These are phyloP conservation scores for Arthrobotrys entomopaga DNA, from an alignment of 2,329 filamentous ascomycete genomes.

Conservation along the genomic window DNA sequence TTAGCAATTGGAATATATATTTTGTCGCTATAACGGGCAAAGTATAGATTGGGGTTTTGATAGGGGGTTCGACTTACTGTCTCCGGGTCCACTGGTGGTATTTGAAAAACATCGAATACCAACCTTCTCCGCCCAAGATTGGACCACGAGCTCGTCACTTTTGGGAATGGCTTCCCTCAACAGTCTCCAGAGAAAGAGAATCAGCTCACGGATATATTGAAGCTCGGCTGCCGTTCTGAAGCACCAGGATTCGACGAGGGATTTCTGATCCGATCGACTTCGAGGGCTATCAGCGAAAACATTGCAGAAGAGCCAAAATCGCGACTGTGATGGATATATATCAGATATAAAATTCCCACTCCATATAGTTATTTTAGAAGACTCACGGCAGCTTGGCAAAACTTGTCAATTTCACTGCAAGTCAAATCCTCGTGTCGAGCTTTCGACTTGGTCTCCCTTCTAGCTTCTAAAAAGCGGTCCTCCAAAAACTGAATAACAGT, in stretches of 20 bases:
- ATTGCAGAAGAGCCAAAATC: conserved; percentile 50
- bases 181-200: conserved; percentile 49
- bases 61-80: conserved; percentile 42
- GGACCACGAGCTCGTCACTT: conserved; percentile 43
- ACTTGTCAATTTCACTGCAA: conserved; percentile 44
- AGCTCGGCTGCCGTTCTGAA: conserved; percentile 51
- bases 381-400: conserved; percentile 51
- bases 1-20: neutral
- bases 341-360: conserved; percentile 1
- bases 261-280: conserved; percentile 52
- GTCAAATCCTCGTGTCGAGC: conserved; percentile 42
- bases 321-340: conserved; percentile 6
- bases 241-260: conserved; percentile 54
- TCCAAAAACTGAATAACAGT: conserved; percentile 43
- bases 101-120: conserved; percentile 46
- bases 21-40: neutral
- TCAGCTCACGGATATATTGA: conserved; percentile 49
- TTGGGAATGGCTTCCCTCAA: conserved; percentile 41
- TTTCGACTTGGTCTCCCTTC: conserved; percentile 45
- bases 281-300: conserved; percentile 48
- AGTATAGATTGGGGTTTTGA: too few relatives aligned
- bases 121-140: conserved; percentile 46
- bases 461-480: conserved; percentile 41
- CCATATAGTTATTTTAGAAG: neutral
- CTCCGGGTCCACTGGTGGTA: conserved; percentile 27